phyloP scores from a whole-genome alignment of 2,329 filamentous ascomycete species.

The Diaporthe nobilis region DNA sequence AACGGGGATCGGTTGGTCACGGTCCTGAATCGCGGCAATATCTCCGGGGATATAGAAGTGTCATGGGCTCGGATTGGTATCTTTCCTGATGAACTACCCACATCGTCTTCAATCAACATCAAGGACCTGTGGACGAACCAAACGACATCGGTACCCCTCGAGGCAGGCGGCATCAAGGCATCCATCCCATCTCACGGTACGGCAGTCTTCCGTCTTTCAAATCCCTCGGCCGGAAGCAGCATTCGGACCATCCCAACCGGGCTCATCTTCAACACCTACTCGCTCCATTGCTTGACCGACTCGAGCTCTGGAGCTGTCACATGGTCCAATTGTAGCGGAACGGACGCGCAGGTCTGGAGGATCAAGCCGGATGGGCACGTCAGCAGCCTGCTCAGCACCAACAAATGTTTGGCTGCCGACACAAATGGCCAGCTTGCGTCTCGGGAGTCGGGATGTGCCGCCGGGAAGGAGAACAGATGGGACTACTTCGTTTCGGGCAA shows the following conservation, averaged over 20 bases:
- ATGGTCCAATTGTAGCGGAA: conserved; percentile 55
- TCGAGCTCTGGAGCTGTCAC: conserved; percentile 45
- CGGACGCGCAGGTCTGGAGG: conserved; percentile 60
- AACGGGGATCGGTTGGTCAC: conserved; percentile 63
- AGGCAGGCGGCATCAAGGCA: conserved; percentile 45
- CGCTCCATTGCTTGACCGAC: conserved; percentile 58
- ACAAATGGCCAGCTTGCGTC: conserved; percentile 41
- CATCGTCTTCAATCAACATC: conserved; percentile 49
- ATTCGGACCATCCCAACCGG: conserved; percentile 57
- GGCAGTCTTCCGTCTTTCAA: conserved; percentile 58
- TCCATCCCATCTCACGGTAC: conserved; percentile 57
- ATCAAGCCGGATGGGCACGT: conserved; percentile 52
- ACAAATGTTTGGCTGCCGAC: conserved; percentile 51
- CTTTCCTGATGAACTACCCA: conserved; percentile 45
- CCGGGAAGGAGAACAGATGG: conserved; percentile 55
- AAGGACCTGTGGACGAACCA: conserved; percentile 61
- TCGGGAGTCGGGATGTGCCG: conserved; percentile 41
- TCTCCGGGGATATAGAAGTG: conserved; percentile 49
- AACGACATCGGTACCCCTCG: conserved; percentile 44
- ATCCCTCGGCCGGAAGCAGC: conserved; percentile 45
- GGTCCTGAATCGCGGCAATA: conserved; percentile 59
- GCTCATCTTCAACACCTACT: conserved; percentile 64
- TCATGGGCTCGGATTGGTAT: conserved; percentile 55
- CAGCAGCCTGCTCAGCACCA: conserved; percentile 52
- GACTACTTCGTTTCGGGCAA: conserved; percentile 60